Base-by-base conservation (phyloP, 2,329 filamentous ascomycete genomes). In the Arthroderma sp. region DNA sequence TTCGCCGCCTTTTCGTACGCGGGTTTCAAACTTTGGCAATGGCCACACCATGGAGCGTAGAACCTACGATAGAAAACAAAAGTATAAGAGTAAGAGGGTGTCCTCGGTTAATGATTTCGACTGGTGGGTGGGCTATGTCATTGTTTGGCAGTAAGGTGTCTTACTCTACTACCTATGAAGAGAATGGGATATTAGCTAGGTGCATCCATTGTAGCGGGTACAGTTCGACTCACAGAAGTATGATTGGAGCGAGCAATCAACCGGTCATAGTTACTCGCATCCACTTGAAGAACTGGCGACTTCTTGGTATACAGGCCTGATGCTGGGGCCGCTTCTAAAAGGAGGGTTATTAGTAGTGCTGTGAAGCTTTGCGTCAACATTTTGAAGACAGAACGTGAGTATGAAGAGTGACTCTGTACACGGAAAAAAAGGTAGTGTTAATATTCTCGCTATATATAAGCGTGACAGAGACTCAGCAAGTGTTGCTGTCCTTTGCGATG, bases 1-100 rank as follows among this genome's bases (percentile, higher is more conserved):
- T 82, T 83, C 55, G 91, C 91, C 1, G 81, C 88, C 65, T 94
- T 94, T 65, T 96, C 89, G 67, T 91, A 98, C 38, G 85, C 85
- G 3, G 88, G 89, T 68, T 95, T 88, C 57, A 98, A 81, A 67
- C 83, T 95, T 67, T 94, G 77, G 70, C 91, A 98, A 68, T 96
- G 91, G 36, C 89, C 91, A 58, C 91, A 96, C 89, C 89, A 96
- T 27, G 89, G 89, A 6, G 89, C 89, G 59, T 94, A 96, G 74
- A 96, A 96, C 67, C 88, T 85, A 61, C 54, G 44, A 51, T 51
- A 42, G 40, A 45, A 43, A 47, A 47, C 22, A 47, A 51, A 40
- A 36, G 41, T 42, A 42, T 46, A 39, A 39, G 36, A 44, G 50
- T 40, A 44, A 45, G 47, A 43, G 43, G 29, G n/a, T 6, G 9